phyloP scores from a whole-genome alignment of 1,284 basidiomycete species.

The Apiotrichum gamsii region DNA sequence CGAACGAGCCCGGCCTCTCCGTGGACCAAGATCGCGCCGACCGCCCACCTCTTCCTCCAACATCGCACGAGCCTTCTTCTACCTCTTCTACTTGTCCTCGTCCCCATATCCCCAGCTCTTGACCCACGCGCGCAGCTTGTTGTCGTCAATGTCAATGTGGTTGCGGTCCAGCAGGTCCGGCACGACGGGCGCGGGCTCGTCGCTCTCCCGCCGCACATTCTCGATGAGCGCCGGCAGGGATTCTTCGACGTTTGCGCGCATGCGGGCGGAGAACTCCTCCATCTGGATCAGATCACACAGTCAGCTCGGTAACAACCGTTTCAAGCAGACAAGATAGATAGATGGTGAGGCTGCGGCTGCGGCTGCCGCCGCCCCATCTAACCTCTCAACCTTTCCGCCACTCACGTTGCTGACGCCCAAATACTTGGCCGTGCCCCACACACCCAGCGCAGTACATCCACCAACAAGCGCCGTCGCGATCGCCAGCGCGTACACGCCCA shows the following conservation, averaged over 20 bases:
- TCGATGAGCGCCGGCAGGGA: constrained; percentile 23
- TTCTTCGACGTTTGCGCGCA: constrained; percentile 27
- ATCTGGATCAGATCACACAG: too few species aligned
- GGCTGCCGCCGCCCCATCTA: too few species aligned
- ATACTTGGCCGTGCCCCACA: constrained; percentile 27
- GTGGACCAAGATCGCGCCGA: too few species aligned
- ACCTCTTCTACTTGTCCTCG: constrained; percentile 1
- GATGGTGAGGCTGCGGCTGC: too few species aligned
- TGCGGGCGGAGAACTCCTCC: constrained; percentile 29
- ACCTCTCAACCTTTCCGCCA: neutral
- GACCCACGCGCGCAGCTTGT: constrained; percentile 13
- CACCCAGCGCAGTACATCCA: constrained; percentile 31
- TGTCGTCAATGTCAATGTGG: constrained; percentile 14
- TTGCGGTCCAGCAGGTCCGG: constrained; percentile 7
- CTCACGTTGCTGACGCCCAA: constrained; percentile 38
- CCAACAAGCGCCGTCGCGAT: constrained; percentile 39
- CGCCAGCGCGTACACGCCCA: constrained; percentile 35
- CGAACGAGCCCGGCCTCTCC: too few species aligned
- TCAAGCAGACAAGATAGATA: too few species aligned
- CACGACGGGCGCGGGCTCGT: constrained; percentile 1
- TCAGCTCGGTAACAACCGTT: neutral
- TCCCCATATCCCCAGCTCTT: constrained; percentile 8
- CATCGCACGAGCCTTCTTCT: too few species aligned
- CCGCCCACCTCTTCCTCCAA: too few species aligned
- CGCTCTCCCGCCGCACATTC: constrained; percentile 12